phyloP scores from a whole-genome alignment of 768 basidiomycete species.

The Termitomyces sp. region DNA sequence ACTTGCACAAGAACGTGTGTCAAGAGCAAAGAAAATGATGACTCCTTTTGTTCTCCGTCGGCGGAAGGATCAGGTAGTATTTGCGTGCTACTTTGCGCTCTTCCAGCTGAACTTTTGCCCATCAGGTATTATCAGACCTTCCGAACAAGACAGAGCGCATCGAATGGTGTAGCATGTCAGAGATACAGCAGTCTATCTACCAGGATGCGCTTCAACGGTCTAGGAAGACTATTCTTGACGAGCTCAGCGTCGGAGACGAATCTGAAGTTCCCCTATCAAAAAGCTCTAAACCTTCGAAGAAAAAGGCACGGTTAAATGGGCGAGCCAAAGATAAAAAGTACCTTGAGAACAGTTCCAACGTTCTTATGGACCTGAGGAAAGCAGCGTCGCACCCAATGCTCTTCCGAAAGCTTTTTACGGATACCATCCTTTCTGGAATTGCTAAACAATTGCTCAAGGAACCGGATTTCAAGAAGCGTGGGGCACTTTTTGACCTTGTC shows the following conservation, averaged over 20 bases:
- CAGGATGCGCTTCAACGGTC: conserved; percentile 81
- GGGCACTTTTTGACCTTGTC: conserved; percentile 75
- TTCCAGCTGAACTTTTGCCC: neutral
- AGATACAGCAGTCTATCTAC: conserved; percentile 79
- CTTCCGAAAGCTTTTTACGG: conserved; percentile 81
- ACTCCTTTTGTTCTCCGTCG: conserved; percentile 97
- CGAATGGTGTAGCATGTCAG: conserved; percentile 93
- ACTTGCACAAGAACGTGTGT: conserved; percentile 89
- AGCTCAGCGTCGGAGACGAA: conserved; percentile 21
- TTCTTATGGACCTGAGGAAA: conserved; percentile 96
- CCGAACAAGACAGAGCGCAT: conserved; percentile 91
- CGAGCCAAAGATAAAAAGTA: conserved; percentile 62
- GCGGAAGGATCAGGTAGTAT: conserved; percentile 81
- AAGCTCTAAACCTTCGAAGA: conserved; percentile 30
- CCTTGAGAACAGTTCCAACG: conserved; percentile 82
- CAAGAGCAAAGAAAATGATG: conserved; percentile 98
- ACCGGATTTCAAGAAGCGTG: conserved; percentile 83
- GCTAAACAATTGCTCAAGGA: conserved; percentile 85
- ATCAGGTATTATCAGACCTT: conserved; percentile 84
- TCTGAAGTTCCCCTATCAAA: conserved; percentile 21
- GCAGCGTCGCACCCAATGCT: conserved; percentile 96
- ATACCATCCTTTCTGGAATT: conserved; percentile 67
- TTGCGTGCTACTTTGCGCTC: neutral
- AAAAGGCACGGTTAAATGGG: conserved; percentile 38
- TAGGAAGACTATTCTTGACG: conserved; percentile 69